Conservation (phyloP, 78 protist species). For the Capsaspora owczarzaki region DNA sequence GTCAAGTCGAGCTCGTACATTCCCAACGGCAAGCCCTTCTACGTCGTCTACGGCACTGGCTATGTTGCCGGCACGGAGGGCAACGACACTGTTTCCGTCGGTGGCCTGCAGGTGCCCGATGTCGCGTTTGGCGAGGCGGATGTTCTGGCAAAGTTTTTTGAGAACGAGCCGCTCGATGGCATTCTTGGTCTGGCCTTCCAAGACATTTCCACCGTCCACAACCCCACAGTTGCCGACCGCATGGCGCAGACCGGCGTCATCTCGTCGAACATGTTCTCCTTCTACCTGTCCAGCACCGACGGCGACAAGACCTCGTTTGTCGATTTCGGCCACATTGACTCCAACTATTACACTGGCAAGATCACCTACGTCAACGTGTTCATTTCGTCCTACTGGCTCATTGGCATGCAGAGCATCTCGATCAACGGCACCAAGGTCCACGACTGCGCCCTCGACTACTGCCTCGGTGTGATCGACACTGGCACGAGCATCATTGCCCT, state of each 20-base stretch:
- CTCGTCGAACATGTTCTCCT: slow-evolving; percentile 17
- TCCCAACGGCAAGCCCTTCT: slow-evolving; percentile 66
- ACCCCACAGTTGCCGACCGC: slow-evolving; percentile 19
- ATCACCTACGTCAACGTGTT: slow-evolving; percentile 49
- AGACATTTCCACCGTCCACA: slow-evolving; percentile 25
- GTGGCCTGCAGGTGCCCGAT: slow-evolving; percentile 38
- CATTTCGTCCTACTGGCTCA: slow-evolving; percentile 52
- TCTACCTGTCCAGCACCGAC: slow-evolving; percentile 29
- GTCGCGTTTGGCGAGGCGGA: slow-evolving; percentile 77
- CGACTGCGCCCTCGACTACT: too few species aligned
- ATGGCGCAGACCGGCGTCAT: neutral
- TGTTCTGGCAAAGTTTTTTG: neutral
- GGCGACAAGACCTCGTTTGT: slow-evolving; percentile 22
- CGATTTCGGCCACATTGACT: slow-evolving; percentile 48
- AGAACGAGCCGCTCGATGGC: neutral
- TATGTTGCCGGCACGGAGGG: slow-evolving; percentile 71
- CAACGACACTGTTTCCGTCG: slow-evolving; percentile 65
- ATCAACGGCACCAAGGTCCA: neutral
- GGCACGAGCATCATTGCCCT: too few species aligned
- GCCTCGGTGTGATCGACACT: too few species aligned
- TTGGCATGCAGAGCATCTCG: slow-evolving; percentile 12
- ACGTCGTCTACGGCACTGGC: slow-evolving; percentile 87
- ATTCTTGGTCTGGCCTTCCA: slow-evolving; percentile 44
- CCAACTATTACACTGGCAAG: slow-evolving; percentile 46
- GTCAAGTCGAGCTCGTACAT: slow-evolving; percentile 62